These are phyloP conservation scores for Fraxinus sp. DNA, from an alignment of 305 asterid species.

Conservation along the genomic window DNA sequence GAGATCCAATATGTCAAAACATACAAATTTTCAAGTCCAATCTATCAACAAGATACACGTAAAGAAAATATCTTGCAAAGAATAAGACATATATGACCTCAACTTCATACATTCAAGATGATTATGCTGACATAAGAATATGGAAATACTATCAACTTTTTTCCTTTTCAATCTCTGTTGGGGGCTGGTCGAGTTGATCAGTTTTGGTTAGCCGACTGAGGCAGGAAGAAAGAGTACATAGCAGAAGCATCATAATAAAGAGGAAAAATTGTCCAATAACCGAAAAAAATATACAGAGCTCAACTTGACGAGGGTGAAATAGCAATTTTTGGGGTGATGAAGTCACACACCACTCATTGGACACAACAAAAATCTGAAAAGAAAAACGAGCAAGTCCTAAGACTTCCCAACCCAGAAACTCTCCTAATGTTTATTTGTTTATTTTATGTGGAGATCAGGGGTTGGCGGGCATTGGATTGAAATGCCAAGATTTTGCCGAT, in stretches of 20 bases:
- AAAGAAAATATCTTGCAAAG: background rate
- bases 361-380: slow-evolving; percentile 1
- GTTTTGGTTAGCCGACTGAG: background rate
- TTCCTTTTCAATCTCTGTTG: background rate
- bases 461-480: background rate
- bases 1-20: slow-evolving; percentile 26
- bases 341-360: slow-evolving; percentile 1
- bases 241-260: background rate
- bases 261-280: background rate
- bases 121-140: background rate
- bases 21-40: slow-evolving; percentile 10
- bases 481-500: background rate
- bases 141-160: background rate
- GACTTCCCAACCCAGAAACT: background rate
- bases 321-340: slow-evolving; percentile 6
- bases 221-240: background rate
- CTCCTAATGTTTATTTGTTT: background rate
- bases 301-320: background rate
- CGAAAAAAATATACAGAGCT: background rate
- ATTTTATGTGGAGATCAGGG: background rate
- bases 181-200: background rate
- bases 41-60: slow-evolving; percentile 11
- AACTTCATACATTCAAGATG: background rate
- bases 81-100: background rate
- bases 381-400: background rate